Evolutionary conservation across 768 basidiomycete species (phyloP).

Genomic region (Boletus reticuloceps): DNA sequence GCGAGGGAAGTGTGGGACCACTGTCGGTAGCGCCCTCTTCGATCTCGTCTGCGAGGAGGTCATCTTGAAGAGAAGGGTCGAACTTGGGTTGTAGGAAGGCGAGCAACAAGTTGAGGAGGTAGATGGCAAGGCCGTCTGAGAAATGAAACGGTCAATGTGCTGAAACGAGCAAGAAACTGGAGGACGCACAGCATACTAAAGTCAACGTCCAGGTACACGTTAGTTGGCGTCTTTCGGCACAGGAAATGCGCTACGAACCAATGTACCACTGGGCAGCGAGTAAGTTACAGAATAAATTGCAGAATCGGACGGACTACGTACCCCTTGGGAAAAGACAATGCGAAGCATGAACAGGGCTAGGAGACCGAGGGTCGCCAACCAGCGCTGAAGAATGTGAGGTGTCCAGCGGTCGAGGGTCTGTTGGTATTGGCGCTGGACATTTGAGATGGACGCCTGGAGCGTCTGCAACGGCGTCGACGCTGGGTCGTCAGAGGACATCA

Average conservation of each 20-base stretch:
- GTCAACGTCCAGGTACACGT: neutral
- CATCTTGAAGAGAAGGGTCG: slow-evolving; percentile 93
- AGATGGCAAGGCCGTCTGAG: slow-evolving; percentile 88
- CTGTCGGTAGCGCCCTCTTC: slow-evolving; percentile 82
- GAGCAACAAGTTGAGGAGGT: slow-evolving; percentile 91
- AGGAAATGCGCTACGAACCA: slow-evolving; percentile 49
- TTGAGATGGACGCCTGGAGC: slow-evolving; percentile 30
- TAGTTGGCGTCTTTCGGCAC: neutral
- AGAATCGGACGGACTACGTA: slow-evolving; percentile 38
- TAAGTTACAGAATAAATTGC: neutral
- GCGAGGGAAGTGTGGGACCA: slow-evolving; percentile 55
- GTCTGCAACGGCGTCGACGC: slow-evolving; percentile 27
- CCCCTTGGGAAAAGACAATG: slow-evolving; percentile 87
- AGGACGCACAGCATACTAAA: slow-evolving; percentile 66
- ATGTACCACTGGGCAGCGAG: slow-evolving; percentile 75
- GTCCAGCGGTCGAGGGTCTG: slow-evolving; percentile 89
- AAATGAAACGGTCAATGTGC: slow-evolving; percentile 1
- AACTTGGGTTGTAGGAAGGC: slow-evolving; percentile 98
- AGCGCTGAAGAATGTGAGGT: slow-evolving; percentile 85
- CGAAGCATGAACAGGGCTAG: slow-evolving; percentile 77
- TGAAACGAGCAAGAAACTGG: neutral
- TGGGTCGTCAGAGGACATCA: slow-evolving; percentile 36
- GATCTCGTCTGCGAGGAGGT: slow-evolving; percentile 90
- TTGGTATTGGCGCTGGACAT: slow-evolving; percentile 77
- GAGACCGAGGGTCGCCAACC: slow-evolving; percentile 74